phyloP scores from a whole-genome alignment of 148 eudicot species.

The Tetragonia tetragonoides region DNA sequence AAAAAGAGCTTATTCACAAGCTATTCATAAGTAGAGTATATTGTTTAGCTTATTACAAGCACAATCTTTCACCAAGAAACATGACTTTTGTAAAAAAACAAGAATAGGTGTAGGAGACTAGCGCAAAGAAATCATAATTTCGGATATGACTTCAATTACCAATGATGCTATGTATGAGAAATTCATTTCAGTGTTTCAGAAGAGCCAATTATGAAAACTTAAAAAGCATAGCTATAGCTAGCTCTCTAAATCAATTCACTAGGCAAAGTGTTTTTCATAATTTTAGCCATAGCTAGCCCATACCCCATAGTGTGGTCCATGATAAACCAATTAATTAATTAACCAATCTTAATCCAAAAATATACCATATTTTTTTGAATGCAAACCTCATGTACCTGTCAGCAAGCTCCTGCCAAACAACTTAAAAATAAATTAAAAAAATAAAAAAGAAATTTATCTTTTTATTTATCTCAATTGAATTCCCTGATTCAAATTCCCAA shows the following conservation, averaged over 20 bases:
- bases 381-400: conserved; percentile 17
- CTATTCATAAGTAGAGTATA: too few species aligned
- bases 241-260: not conserved
- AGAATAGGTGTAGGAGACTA: too few species aligned
- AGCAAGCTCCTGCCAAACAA: conserved; percentile 19
- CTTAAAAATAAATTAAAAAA: not conserved
- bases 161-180: too few species aligned
- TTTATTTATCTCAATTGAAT: conserved; percentile 8
- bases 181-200: conserved; percentile 1
- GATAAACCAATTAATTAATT: not conserved
- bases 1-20: too few species aligned
- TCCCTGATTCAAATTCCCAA: conserved; percentile 32
- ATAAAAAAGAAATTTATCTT: not conserved
- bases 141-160: too few species aligned
- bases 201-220: not conserved
- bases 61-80: too few species aligned
- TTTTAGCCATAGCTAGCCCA: conserved; percentile 7
- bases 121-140: too few species aligned
- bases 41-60: too few species aligned
- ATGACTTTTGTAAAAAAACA: too few species aligned
- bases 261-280: not conserved
- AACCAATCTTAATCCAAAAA: conserved; percentile 19
- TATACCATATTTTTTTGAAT: conserved; percentile 14
- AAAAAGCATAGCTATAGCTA: not conserved
- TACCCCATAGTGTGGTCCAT: conserved; percentile 21